Conservation (phyloP, 2,329 filamentous ascomycete species). For the Colletotrichum salicis region DNA sequence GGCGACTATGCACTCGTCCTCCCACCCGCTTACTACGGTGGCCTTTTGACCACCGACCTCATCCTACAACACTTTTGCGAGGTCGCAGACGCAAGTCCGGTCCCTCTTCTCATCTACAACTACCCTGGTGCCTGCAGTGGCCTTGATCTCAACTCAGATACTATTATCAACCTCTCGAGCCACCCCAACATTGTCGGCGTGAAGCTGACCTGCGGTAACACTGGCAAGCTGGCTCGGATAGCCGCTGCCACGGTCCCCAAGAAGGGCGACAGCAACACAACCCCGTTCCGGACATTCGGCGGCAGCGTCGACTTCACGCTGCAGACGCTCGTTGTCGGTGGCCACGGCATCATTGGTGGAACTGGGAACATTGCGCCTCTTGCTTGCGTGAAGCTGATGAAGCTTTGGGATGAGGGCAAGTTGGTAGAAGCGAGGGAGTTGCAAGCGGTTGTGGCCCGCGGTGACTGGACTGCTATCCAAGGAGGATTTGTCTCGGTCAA, state of each 20-base stretch:
- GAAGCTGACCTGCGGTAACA: constrained; percentile 75
- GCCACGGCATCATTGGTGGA: constrained; percentile 77
- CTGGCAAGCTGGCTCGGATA: constrained; percentile 65
- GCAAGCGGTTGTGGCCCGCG: constrained; percentile 72
- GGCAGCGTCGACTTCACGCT: constrained; percentile 80
- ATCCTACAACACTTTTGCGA: constrained; percentile 69
- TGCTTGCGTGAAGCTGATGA: constrained; percentile 69
- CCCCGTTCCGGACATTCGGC: constrained; percentile 74
- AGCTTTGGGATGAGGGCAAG: constrained; percentile 69
- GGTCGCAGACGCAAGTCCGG: constrained; percentile 58
- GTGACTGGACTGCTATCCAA: constrained; percentile 77
- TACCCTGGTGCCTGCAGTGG: constrained; percentile 77
- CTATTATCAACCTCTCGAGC: constrained; percentile 63
- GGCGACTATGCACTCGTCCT: constrained; percentile 71
- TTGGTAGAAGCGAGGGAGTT: constrained; percentile 68
- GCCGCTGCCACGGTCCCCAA: constrained; percentile 50
- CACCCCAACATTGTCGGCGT: constrained; percentile 70
- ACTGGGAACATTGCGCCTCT: constrained; percentile 77
- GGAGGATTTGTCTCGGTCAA: constrained; percentile 77
- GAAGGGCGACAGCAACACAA: constrained; percentile 20
- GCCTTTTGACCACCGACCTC: constrained; percentile 57
- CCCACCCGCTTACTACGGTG: constrained; percentile 73
- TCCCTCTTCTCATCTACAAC: constrained; percentile 75
- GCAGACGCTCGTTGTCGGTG: constrained; percentile 76
- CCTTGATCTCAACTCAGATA: constrained; percentile 73